These are phyloP conservation scores for Eucalyptus albens DNA, from an alignment of 345 rosid species.

Conservation along the genomic window DNA sequence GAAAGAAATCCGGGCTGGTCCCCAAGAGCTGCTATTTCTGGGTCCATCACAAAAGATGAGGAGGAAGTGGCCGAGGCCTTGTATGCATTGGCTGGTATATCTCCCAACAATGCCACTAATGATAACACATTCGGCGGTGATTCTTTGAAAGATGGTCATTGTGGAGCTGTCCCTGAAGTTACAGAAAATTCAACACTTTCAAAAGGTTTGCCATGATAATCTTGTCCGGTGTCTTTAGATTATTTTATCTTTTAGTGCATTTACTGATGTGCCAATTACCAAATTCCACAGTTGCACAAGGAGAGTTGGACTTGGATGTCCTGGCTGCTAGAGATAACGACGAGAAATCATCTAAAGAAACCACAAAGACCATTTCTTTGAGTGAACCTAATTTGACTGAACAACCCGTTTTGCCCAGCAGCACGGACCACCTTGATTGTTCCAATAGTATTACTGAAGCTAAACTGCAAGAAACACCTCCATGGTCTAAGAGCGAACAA, in stretches of 20 bases:
- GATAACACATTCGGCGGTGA: conserved; percentile 11
- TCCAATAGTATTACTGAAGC: not conserved
- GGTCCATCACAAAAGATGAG: conserved; percentile 84
- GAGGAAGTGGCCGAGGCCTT: conserved; percentile 91
- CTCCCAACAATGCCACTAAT: conserved; percentile 14
- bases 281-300: conserved; percentile 7
- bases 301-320: conserved; percentile 6
- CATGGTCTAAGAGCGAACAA: conserved; percentile 7
- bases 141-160: not conserved
- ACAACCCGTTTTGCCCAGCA: not conserved
- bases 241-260: not conserved
- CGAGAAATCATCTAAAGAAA: conserved; percentile 6
- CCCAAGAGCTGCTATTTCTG: conserved; percentile 3
- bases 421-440: not conserved
- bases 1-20: conserved; percentile 4
- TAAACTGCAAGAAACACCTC: not conserved
- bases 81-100: conserved; percentile 73
- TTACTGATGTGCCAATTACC: not conserved
- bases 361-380: not conserved
- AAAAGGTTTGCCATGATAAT: conserved; percentile 4
- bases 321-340: not conserved
- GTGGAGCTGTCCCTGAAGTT: conserved; percentile 6
- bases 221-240: not conserved
- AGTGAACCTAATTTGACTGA: conserved; percentile 3
- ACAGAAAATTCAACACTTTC: not conserved